Percentiles rank a stretch among this genome's conserved stretches.
Conservation (phyloP, 805 yeast genomes). For the Metschnikowia peoriensis region DNA sequence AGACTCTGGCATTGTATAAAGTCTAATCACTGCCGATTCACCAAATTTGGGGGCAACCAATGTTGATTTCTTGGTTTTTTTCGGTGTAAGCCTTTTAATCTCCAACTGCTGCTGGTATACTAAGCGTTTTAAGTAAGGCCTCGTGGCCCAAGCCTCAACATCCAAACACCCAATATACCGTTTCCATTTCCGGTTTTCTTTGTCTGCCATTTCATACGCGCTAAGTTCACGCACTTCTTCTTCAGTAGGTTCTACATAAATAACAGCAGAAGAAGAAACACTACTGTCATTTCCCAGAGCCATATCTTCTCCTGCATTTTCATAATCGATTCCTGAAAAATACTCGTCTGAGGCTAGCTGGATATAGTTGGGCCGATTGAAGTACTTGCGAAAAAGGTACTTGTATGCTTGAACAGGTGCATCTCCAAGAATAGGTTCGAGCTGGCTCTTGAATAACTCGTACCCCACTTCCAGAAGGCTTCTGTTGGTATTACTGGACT, state of each 20-base stretch:
- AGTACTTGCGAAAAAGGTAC: constrained; percentile 14
- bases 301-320: background rate
- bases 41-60: constrained; percentile 20
- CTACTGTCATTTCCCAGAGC: background rate
- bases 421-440: constrained; percentile 15
- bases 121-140: constrained; percentile 53
- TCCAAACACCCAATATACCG: constrained; percentile 59
- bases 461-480: constrained; percentile 15
- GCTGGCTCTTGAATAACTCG: constrained; percentile 17
- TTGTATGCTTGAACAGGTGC: constrained; percentile 6
- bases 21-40: constrained; percentile 34
- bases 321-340: constrained; percentile 13
- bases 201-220: constrained; percentile 9
- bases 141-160: constrained; percentile 68
- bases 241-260: background rate
- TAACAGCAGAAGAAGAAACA: background rate
- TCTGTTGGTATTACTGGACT: background rate
- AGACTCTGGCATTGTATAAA: constrained; percentile 24
- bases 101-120: constrained; percentile 44
- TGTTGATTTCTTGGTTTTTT: constrained; percentile 17
- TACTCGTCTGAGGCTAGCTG: constrained; percentile 19
- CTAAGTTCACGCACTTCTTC: constrained; percentile 8
- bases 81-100: constrained; percentile 36
- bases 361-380: constrained; percentile 19
- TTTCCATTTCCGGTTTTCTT: constrained; percentile 23